Evolutionary conservation across 83 land plant genomes (phyloP).

Genomic region (Picea abies): DNA sequence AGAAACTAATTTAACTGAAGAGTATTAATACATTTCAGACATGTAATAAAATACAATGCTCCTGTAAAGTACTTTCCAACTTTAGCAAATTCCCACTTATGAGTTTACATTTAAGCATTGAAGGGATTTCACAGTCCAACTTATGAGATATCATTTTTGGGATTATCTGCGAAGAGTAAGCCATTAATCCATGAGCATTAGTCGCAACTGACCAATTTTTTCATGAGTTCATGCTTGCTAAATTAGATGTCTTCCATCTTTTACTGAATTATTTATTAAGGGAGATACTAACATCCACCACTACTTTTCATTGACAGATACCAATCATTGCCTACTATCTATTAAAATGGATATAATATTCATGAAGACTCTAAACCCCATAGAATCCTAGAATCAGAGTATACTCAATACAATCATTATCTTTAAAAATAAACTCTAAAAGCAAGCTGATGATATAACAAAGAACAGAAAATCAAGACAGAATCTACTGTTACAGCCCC

Average conservation of each 20-base stretch:
- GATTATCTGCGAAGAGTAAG: no score
- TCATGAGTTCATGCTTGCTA: no score
- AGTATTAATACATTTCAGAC: no score
- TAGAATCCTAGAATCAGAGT: neutral
- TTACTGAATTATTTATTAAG: neutral
- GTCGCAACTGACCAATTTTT: no score
- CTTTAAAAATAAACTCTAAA: neutral
- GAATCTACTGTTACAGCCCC: no score
- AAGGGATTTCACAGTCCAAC: neutral
- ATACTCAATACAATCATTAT: neutral
- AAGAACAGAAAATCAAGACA: neutral
- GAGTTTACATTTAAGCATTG: neutral
- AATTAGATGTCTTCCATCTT: neutral
- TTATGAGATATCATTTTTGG: no score
- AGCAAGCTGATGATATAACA: neutral
- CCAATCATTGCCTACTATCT: neutral
- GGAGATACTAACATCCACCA: neutral
- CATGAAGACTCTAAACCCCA: neutral
- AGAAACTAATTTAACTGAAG: no score
- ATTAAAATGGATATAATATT: neutral
- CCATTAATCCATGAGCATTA: no score
- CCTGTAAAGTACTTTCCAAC: neutral
- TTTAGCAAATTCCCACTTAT: neutral
- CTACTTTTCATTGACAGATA: neutral
- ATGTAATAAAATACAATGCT: neutral